phyloP scores from a whole-genome alignment of 352 stramenopile genomes.

The Phytophthora melonis region DNA sequence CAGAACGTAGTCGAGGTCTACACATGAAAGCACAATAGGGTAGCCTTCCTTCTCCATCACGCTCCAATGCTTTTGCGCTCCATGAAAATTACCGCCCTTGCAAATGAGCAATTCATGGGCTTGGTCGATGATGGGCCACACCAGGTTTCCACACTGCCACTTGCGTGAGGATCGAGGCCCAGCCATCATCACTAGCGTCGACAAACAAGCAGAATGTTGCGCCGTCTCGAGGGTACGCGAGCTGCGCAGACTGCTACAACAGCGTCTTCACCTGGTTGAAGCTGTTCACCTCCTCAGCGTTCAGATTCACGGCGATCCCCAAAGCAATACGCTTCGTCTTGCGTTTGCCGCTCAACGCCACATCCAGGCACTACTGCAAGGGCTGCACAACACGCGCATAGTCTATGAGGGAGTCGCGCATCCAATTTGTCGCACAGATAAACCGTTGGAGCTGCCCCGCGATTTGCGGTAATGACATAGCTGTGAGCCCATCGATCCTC shows the following conservation, averaged over 20 bases:
- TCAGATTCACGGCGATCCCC: not conserved
- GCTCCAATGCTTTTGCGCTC: too few species aligned
- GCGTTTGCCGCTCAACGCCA: not conserved
- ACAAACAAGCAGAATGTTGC: too few species aligned
- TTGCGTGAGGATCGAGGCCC: too few species aligned
- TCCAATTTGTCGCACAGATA: conserved; percentile 9
- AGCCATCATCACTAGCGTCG: too few species aligned
- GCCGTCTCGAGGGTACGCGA: too few species aligned
- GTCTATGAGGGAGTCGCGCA: conserved; percentile 3
- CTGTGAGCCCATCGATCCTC: not conserved
- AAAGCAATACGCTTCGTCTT: conserved; percentile 7
- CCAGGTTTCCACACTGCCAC: too few species aligned
- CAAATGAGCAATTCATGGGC: too few species aligned
- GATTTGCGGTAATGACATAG: not conserved
- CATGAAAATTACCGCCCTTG: too few species aligned
- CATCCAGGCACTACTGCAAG: not conserved
- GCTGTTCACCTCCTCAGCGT: not conserved
- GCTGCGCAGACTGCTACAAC: too few species aligned
- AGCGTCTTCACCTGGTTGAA: not conserved
- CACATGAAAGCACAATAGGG: too few species aligned
- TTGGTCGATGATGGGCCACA: too few species aligned
- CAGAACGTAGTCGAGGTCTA: not conserved
- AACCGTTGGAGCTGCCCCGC: conserved; percentile 9
- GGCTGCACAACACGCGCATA: not conserved
- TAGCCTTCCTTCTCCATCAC: too few species aligned